Conservation (phyloP, 768 basidiomycete species). For the Macrolepiota fuliginosa region DNA sequence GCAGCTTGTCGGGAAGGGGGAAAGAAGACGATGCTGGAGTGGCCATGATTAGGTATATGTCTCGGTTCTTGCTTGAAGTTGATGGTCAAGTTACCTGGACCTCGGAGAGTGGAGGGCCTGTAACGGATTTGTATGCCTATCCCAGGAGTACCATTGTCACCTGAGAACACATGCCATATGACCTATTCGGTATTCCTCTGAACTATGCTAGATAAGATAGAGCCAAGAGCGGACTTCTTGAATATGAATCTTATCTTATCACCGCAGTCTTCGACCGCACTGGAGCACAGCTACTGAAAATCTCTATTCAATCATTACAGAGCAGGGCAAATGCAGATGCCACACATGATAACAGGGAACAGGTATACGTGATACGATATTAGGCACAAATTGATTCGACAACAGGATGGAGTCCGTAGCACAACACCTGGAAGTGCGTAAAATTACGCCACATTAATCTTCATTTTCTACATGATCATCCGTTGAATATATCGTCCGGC, state of each 20-base stretch:
- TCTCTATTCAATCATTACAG: not conserved
- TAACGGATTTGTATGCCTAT: not conserved
- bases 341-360: not conserved
- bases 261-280: too few relatives aligned
- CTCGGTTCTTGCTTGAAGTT: not conserved
- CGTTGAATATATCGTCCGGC: slow-evolving; percentile 60
- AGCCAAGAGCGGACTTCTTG: not conserved
- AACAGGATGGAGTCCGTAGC: not conserved
- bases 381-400: too few relatives aligned
- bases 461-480: not conserved
- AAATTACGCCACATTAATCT: not conserved
- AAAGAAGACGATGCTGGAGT: not conserved
- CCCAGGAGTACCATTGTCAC: not conserved
- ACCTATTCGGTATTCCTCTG: not conserved
- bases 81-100: not conserved
- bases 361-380: not conserved
- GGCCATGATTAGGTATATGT: not conserved
- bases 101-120: not conserved
- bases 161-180: not conserved
- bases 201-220: not conserved
- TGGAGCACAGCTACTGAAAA: not conserved
- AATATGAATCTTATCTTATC: not conserved
- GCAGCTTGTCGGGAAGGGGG: slow-evolving; percentile 36
- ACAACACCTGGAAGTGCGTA: not conserved
- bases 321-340: not conserved